Evolutionary conservation across 306 rosid genomes (phyloP).

Genomic region (Dicorynia guianensis): DNA sequence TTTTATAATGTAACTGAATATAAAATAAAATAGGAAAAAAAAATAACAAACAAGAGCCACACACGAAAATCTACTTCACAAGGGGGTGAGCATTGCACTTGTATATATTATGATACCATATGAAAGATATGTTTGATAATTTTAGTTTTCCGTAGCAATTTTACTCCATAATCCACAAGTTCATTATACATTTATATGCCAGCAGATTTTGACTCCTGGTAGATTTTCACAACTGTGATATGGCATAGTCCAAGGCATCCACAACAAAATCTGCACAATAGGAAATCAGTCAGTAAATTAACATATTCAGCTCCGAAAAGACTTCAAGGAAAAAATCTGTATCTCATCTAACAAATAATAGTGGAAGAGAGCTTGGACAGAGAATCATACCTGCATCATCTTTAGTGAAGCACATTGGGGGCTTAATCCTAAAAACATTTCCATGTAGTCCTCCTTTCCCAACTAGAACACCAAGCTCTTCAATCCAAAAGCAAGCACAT

Average conservation of each 20-base stretch:
- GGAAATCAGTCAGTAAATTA: conserved; percentile 8
- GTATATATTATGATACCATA: too few relatives aligned
- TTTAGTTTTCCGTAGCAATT: conserved; percentile 1
- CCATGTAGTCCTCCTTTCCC: conserved; percentile 96
- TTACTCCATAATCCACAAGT: background rate
- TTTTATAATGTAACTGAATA: conserved; percentile 10
- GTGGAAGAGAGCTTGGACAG: conserved; percentile 11
- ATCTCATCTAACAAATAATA: background rate
- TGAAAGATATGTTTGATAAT: background rate
- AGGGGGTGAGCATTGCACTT: background rate
- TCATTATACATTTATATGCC: background rate
- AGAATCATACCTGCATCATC: conserved; percentile 79
- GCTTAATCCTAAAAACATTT: conserved; percentile 87
- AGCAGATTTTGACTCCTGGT: conserved; percentile 16
- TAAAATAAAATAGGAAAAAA: too few relatives aligned
- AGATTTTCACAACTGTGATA: conserved; percentile 65
- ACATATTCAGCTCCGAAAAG: background rate
- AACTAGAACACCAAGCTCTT: conserved; percentile 83
- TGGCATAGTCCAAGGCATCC: conserved; percentile 83
- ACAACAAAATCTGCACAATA: conserved; percentile 82
- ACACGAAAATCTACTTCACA: conserved; percentile 7
- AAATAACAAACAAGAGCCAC: too few relatives aligned
- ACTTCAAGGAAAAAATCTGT: background rate
- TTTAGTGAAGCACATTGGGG: conserved; percentile 91
- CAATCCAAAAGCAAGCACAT: conserved; percentile 39